These are phyloP conservation scores for Erodium maritimum DNA, from an alignment of 345 rosid species.

Conservation along the genomic window DNA sequence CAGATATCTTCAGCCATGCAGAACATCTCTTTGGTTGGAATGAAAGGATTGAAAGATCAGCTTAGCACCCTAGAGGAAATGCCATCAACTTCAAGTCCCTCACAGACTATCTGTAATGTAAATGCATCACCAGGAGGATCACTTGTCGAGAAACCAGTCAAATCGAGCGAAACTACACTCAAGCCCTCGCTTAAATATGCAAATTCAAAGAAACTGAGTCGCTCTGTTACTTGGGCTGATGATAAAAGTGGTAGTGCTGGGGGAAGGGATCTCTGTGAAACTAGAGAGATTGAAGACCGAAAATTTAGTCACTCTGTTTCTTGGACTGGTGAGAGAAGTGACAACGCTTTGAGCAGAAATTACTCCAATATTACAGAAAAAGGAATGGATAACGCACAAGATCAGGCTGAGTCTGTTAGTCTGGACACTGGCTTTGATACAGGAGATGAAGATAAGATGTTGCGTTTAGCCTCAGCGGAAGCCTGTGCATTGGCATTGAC, in stretches of 20 bases:
- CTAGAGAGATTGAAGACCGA: constrained; percentile 21
- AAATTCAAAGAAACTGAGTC: constrained; percentile 34
- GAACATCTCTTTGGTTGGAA: constrained; percentile 9
- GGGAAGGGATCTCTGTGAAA: constrained; percentile 38
- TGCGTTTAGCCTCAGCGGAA: constrained; percentile 59
- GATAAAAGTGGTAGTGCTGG: constrained; percentile 27
- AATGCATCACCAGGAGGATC: constrained; percentile 17
- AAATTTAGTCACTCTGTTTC: constrained; percentile 14
- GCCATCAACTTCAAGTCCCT: constrained; percentile 25
- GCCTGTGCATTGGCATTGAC: constrained; percentile 65
- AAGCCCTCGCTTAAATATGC: constrained; percentile 61
- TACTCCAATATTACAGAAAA: constrained; percentile 41
- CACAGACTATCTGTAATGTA: constrained; percentile 7
- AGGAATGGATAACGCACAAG: constrained; percentile 16
- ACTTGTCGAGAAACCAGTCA: constrained; percentile 15
- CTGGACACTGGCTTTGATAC: constrained; percentile 8
- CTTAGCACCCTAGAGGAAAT: constrained; percentile 9
- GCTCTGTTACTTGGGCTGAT: constrained; percentile 88
- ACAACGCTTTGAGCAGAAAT: constrained; percentile 20
- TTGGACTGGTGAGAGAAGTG: constrained; percentile 56
- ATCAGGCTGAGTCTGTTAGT: constrained; percentile 6
- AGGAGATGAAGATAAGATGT: constrained; percentile 19
- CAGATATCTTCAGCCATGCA: constrained; percentile 22
- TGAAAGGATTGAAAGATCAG: constrained; percentile 9
- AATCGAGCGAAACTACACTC: constrained; percentile 22